Conservation (phyloP, 768 basidiomycete genomes). For the Scleroderma citrinum region DNA sequence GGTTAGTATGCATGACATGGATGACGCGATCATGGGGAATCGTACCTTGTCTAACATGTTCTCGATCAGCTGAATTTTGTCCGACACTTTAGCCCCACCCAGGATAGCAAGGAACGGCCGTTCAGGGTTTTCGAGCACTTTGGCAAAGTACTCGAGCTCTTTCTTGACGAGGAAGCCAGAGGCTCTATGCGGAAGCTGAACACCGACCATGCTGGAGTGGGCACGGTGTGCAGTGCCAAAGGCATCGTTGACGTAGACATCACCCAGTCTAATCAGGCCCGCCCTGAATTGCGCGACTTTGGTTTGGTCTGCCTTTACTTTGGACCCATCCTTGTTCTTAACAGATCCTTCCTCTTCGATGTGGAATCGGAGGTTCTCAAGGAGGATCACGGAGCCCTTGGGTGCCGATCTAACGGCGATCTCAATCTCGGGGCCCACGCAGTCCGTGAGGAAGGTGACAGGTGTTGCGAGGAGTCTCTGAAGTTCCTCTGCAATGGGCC, state of each 20-base stretch:
- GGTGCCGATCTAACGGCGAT: constrained; percentile 55
- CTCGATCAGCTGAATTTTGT: constrained; percentile 98
- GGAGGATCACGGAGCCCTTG: constrained; percentile 72
- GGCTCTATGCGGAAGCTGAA: constrained; percentile 87
- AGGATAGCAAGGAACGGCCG: constrained; percentile 97
- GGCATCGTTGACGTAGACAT: constrained; percentile 97
- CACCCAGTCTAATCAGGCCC: constrained; percentile 82
- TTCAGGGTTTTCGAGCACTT: constrained; percentile 91
- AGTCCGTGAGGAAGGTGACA: constrained; percentile 82
- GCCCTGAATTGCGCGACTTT: constrained; percentile 81
- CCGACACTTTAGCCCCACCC: constrained; percentile 97
- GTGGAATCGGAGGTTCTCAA: constrained; percentile 98
- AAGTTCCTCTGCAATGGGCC: constrained; percentile 78
- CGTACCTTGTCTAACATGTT: constrained; percentile 96
- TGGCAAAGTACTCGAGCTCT: constrained; percentile 97
- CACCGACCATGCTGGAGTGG: constrained; percentile 97
- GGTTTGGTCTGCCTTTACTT: constrained; percentile 83
- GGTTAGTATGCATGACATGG: neutral
- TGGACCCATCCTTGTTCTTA: constrained; percentile 94
- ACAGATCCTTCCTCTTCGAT: constrained; percentile 95
- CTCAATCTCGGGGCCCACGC: constrained; percentile 83
- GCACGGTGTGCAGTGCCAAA: constrained; percentile 97
- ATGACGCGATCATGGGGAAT: neutral
- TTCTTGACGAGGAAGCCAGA: constrained; percentile 98
- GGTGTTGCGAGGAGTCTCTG: constrained; percentile 75